Evolutionary conservation across 2,329 filamentous ascomycete genomes (phyloP).

Genomic region (Emericellopsis atlantica): DNA sequence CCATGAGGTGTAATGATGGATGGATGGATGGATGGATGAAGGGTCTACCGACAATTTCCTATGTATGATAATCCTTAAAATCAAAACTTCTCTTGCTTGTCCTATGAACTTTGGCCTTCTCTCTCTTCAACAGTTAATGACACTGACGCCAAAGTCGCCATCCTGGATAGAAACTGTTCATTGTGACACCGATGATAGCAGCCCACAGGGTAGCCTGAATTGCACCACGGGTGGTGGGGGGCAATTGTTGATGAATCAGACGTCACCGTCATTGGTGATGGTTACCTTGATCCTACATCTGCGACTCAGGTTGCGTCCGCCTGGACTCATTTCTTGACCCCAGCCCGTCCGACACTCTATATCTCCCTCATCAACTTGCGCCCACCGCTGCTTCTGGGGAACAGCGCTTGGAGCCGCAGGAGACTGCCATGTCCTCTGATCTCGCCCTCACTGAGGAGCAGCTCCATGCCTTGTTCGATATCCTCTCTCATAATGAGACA

Average conservation of each 20-base stretch:
- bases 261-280: no score
- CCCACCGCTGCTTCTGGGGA: background rate
- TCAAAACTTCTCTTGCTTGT: background rate
- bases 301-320: background rate
- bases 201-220: no score
- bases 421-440: background rate
- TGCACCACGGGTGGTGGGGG: no score
- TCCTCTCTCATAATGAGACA: constrained; percentile 45
- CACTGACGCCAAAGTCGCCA: no score
- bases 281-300: background rate
- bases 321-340: no score
- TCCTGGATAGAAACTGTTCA: no score
- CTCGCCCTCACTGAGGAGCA: constrained; percentile 22
- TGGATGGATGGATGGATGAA: background rate
- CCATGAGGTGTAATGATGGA: background rate
- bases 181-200: no score
- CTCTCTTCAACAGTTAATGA: no score
- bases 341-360: background rate
- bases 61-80: background rate
- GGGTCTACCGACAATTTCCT: background rate
- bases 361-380: no score
- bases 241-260: no score
- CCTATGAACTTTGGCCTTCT: no score
- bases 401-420: background rate
- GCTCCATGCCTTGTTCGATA: constrained; percentile 42